Base-by-base conservation (phyloP, 129 eudicot genomes). In the Pseudognaphalium luteoalbum region DNA sequence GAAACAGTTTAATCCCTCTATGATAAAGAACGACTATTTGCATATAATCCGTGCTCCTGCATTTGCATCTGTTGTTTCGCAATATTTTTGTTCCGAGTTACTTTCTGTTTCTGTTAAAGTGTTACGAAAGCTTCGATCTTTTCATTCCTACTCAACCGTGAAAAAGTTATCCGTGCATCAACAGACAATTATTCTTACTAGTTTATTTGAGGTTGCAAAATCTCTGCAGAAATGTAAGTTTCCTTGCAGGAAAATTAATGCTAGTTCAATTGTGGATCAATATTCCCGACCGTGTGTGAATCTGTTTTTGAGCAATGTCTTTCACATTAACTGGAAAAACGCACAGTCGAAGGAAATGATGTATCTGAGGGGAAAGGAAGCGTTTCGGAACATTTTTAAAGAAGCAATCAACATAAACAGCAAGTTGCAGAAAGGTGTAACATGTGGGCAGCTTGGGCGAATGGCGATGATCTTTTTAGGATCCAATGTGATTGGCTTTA, bases 31-130 rank as follows among this genome's bases (percentile, higher is more conserved):
- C 1, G 80, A 75, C 6, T 41, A 87, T 28, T 33, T 78, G 47
- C 58, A 63, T 32, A 35, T 39, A 22, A 57, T 84, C 57, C 72
- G 57, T 42, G 66, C 75, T 50, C 70, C 74, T 32, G 70, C 34
- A 4, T 83, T 87, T 33, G 52, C 66, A 1, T 69, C 76, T n/a
- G 88, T 83, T 50, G 32, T 16, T 69, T 44, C 66, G 4, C 77
- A 63, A 0, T 63, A 86, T 80, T 86, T 88, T 85, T 71, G 52
- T 16, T 69, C 76, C 0, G 91, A 82, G 63, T 54, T 92, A n/a
- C 75, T 84, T 32, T 80, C 29, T 59, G 86, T 81, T 80, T 81
- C 91, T 60, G 60, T 80, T 17, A 73, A 74, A 68, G 92, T 92
- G 35, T 78, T 87, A 50, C 68, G 6, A 22, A 69, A 79, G 76